Evolutionary conservation across 2,329 filamentous ascomycete species (phyloP).

Genomic region (Metarhizium album): DNA sequence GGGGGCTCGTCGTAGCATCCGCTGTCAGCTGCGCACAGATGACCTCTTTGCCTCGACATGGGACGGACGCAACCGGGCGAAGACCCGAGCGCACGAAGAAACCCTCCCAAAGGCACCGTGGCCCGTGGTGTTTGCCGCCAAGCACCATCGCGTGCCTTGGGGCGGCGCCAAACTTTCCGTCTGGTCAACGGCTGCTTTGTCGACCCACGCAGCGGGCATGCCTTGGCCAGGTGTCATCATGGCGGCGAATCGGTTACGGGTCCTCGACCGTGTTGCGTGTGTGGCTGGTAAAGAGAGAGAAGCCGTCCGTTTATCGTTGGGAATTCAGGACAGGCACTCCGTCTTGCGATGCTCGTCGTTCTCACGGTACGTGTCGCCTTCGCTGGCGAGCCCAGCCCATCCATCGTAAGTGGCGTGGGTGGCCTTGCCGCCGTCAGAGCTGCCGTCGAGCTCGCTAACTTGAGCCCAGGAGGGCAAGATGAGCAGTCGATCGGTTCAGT

Average conservation of each 20-base stretch:
- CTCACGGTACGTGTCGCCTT: constrained; percentile 11
- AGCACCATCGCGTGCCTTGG: too few species aligned
- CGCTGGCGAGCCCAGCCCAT: too few species aligned
- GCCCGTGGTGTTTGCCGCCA: too few species aligned
- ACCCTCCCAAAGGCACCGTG: constrained; percentile 9
- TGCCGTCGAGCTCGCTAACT: constrained; percentile 10
- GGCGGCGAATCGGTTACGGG: too few species aligned
- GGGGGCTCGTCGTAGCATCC: constrained; percentile 9
- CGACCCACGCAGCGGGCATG: too few species aligned
- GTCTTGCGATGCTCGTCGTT: constrained; percentile 11
- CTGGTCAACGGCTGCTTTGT: too few species aligned
- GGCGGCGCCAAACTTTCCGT: too few species aligned
- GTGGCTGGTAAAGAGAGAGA: too few species aligned
- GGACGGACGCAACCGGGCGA: constrained; percentile 6
- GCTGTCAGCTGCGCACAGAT: constrained; percentile 11
- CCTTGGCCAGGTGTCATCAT: too few species aligned
- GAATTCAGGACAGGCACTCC: constrained; percentile 11
- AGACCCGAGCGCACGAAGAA: constrained; percentile 10
- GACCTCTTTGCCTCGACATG: constrained; percentile 12
- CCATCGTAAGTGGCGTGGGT: constrained; percentile 13
- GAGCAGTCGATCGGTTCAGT: constrained; percentile 9
- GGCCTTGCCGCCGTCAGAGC: constrained; percentile 9
- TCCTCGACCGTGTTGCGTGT: too few species aligned
- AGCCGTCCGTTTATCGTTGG: too few species aligned
- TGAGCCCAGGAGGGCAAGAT: constrained; percentile 12